Evolutionary conservation across 176 grass and related monocot genomes (phyloP).

Genomic region (Carex pumila): DNA sequence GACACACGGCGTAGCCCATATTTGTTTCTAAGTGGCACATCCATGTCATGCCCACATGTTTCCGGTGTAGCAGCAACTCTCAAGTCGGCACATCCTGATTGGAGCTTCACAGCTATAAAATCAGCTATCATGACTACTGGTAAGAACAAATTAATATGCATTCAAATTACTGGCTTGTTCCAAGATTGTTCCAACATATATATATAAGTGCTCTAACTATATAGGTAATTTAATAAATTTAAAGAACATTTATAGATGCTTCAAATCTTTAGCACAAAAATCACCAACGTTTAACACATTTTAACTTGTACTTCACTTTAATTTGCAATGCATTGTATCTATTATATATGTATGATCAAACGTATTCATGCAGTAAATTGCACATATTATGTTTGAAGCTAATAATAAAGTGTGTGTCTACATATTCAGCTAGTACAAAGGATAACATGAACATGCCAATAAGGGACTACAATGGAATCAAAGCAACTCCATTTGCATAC

Average conservation of each 20-base stretch:
- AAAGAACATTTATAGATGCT: neutral
- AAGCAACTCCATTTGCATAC: constrained; percentile 46
- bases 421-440: constrained; percentile 31
- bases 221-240: neutral
- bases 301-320: too few species aligned
- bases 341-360: neutral
- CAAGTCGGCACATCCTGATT: constrained; percentile 40
- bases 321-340: neutral
- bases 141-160: neutral
- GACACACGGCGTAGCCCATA: constrained; percentile 38
- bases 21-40: constrained; percentile 57
- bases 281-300: neutral
- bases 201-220: neutral
- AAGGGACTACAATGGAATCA: constrained; percentile 20
- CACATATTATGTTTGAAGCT: neutral
- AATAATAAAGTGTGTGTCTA: neutral
- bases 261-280: neutral
- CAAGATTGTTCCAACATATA: neutral
- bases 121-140: constrained; percentile 75
- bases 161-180: neutral
- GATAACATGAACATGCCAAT: constrained; percentile 58
- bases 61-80: constrained; percentile 48
- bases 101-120: constrained; percentile 57
- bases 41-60: constrained; percentile 71
- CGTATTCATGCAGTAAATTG: neutral